These are phyloP conservation scores for Saccharomycopsis hybrid DNA, from an alignment of 1,139 yeast species.

Conservation along the genomic window DNA sequence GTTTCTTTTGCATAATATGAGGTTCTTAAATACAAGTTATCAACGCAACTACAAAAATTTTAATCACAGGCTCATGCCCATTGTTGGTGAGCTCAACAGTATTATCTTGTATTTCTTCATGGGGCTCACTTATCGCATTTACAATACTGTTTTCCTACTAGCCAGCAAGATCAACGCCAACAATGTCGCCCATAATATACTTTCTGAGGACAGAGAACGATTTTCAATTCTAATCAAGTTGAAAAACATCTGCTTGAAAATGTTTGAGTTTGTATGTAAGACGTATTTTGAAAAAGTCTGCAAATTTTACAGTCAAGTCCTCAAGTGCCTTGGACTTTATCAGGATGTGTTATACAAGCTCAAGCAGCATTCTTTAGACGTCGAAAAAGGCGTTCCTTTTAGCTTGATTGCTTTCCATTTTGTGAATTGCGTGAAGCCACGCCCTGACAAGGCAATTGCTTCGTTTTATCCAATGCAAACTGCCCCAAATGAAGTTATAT, in stretches of 20 bases:
- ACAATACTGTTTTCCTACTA: conserved; percentile 2
- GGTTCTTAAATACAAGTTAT: conserved; percentile 6
- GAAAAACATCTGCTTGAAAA: background rate
- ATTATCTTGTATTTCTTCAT: background rate
- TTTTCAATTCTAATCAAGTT: background rate
- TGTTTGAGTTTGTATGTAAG: background rate
- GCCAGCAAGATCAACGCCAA: too few species aligned
- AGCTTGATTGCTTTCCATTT: background rate
- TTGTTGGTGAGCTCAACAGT: background rate
- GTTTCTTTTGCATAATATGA: conserved; percentile 3
- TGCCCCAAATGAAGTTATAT: too few species aligned
- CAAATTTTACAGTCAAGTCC: conserved; percentile 5
- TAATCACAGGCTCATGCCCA: conserved; percentile 4
- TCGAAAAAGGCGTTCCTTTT: background rate
- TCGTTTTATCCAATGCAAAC: too few species aligned
- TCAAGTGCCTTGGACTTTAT: background rate
- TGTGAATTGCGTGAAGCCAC: too few species aligned
- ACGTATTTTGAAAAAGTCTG: conserved; percentile 4
- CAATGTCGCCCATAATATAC: background rate
- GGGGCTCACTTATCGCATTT: background rate
- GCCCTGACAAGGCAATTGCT: too few species aligned
- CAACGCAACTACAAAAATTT: conserved; percentile 7
- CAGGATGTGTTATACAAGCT: background rate
- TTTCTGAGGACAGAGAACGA: background rate
- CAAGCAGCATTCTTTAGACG: background rate